Percentiles rank a stretch among this genome's conserved stretches.
These are phyloP conservation scores for Rosa persica DNA, from an alignment of 306 rosid species.

Conservation along the genomic window DNA sequence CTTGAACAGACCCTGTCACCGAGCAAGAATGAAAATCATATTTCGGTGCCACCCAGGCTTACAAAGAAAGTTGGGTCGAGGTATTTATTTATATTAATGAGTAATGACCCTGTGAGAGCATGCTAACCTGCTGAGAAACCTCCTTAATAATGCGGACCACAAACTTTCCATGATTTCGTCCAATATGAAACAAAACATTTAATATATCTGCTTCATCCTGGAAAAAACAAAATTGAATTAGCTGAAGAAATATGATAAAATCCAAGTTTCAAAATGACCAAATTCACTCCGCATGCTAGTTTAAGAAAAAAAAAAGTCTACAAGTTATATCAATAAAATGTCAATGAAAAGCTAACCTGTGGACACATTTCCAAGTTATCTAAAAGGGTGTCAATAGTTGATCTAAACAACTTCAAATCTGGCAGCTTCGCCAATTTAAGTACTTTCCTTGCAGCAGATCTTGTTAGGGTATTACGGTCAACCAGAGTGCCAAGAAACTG, in stretches of 20 bases:
- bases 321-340: background rate
- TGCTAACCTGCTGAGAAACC: conserved; percentile 55
- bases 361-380: conserved; percentile 54
- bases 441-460: conserved; percentile 59
- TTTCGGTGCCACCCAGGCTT: background rate
- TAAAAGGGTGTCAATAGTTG: conserved; percentile 55
- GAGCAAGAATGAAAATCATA: background rate
- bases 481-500: conserved; percentile 76
- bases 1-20: background rate
- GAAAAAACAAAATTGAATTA: conserved; percentile 25
- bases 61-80: background rate
- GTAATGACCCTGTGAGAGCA: conserved; percentile 8
- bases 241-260: conserved; percentile 13
- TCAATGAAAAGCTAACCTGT: conserved; percentile 48
- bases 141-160: conserved; percentile 43
- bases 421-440: conserved; percentile 62
- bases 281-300: background rate
- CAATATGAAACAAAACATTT: conserved; percentile 66
- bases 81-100: background rate
- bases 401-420: conserved; percentile 46
- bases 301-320: background rate
- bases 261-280: background rate
- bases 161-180: conserved; percentile 70
- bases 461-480: conserved; percentile 49
- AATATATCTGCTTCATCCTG: conserved; percentile 86